Evolutionary conservation across 179 eudicot species (phyloP).

Genomic region (Beta corolliflora): DNA sequence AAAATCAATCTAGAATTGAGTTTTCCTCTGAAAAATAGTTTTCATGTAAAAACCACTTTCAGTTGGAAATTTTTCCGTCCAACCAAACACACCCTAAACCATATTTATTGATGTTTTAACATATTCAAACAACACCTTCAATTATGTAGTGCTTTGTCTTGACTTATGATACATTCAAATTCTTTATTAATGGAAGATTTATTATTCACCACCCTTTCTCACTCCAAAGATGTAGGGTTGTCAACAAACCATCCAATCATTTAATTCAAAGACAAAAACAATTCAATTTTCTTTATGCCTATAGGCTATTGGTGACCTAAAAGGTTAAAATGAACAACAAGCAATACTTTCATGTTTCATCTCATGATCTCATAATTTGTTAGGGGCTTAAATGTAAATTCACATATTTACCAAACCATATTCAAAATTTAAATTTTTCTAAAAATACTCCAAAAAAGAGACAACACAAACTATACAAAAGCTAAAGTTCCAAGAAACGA

Average conservation of each 20-base stretch:
- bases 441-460: neutral
- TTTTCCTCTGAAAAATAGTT: too few species aligned
- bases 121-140: neutral
- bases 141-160: neutral
- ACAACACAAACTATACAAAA: neutral
- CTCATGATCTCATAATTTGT: too few species aligned
- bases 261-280: neutral
- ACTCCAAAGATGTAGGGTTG: constrained; percentile 10
- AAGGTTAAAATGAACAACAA: too few species aligned
- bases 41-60: too few species aligned
- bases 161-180: neutral
- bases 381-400: neutral
- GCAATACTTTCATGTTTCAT: too few species aligned
- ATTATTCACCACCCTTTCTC: neutral
- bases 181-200: neutral
- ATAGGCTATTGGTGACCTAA: too few species aligned
- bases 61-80: too few species aligned
- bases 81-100: too few species aligned
- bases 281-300: neutral
- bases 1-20: too few species aligned
- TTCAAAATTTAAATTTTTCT: constrained; percentile 1
- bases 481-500: constrained; percentile 28
- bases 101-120: too few species aligned
- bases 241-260: constrained; percentile 12
- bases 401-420: neutral